Conservation (phyloP, 2,329 filamentous ascomycete genomes). For the Sclerotinia borealis region DNA sequence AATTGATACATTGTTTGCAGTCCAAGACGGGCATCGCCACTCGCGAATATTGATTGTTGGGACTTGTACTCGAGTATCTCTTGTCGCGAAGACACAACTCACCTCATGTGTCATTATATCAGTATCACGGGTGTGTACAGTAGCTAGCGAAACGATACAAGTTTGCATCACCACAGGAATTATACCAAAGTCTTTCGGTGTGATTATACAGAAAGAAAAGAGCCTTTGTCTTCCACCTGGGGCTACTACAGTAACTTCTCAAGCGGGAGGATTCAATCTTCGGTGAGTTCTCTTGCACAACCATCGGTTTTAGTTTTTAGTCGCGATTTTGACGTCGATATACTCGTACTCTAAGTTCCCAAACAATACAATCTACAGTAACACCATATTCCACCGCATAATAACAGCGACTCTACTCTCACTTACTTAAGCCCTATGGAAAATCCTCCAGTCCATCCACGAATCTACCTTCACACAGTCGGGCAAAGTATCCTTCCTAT, state of each 20-base stretch:
- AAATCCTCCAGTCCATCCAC: conserved; percentile 41
- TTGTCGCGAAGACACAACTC: too few relatives aligned
- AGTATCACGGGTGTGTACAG: too few relatives aligned
- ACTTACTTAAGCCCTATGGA: conserved; percentile 40
- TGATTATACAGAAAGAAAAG: neutral
- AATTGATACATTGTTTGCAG: too few relatives aligned
- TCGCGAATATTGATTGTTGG: too few relatives aligned
- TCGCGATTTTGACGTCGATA: neutral
- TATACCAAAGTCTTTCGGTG: neutral
- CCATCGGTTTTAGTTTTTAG: neutral
- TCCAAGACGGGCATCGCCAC: too few relatives aligned
- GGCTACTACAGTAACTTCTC: conserved; percentile 1
- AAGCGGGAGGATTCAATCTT: conserved; percentile 13
- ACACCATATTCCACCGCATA: conserved; percentile 45
- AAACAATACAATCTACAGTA: conserved; percentile 62
- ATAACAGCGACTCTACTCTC: conserved; percentile 22
- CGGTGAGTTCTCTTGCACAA: conserved; percentile 23
- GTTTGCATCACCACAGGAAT: too few relatives aligned
- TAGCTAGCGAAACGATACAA: too few relatives aligned
- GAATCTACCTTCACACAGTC: conserved; percentile 37
- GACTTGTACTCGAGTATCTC: too few relatives aligned
- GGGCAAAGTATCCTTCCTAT: conserved; percentile 39
- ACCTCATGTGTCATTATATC: too few relatives aligned
- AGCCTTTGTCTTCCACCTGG: neutral
- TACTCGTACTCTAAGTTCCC: conserved; percentile 42